A percentile compares a stretch with the other conserved stretches of the same genome.
Evolutionary conservation across 2,329 filamentous ascomycete species (phyloP).

Genomic region (Alternaria conjuncta): DNA sequence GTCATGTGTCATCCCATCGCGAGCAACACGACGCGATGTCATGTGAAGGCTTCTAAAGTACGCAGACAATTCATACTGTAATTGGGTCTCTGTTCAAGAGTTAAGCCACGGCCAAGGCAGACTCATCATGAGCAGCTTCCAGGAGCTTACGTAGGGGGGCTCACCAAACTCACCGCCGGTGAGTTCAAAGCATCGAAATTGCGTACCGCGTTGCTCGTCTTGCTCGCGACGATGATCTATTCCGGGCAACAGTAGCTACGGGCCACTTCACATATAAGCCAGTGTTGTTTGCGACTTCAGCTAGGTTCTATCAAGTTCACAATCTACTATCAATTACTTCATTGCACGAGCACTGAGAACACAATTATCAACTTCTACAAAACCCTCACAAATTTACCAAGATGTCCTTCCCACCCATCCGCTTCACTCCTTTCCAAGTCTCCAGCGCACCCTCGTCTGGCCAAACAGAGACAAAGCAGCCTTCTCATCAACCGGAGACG

Average conservation of each 20-base stretch:
- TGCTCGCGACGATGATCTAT: neutral
- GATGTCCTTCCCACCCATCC: conserved; percentile 37
- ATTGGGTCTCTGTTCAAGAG: neutral
- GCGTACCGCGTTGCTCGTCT: neutral
- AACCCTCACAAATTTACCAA: neutral
- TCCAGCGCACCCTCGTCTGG: conserved; percentile 24
- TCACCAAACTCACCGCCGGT: neutral
- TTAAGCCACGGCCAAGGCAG: neutral
- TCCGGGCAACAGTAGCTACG: neutral
- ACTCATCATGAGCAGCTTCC: neutral
- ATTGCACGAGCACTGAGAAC: neutral
- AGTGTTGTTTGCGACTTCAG: neutral
- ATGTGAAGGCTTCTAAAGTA: conserved; percentile 25
- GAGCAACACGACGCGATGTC: conserved; percentile 32
- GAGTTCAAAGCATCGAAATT: neutral
- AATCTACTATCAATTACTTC: neutral
- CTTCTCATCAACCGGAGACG: conserved; percentile 23
- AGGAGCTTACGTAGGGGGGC: neutral
- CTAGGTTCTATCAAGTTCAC: neutral
- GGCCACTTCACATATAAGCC: neutral
- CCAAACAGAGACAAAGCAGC: conserved; percentile 16
- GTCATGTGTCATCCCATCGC: neutral
- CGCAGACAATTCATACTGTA: conserved; percentile 8
- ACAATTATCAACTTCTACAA: neutral
- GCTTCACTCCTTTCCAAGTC: conserved; percentile 40